phyloP scores from a whole-genome alignment of 495 filamentous ascomycete genomes.

The Neurospora sp. region DNA sequence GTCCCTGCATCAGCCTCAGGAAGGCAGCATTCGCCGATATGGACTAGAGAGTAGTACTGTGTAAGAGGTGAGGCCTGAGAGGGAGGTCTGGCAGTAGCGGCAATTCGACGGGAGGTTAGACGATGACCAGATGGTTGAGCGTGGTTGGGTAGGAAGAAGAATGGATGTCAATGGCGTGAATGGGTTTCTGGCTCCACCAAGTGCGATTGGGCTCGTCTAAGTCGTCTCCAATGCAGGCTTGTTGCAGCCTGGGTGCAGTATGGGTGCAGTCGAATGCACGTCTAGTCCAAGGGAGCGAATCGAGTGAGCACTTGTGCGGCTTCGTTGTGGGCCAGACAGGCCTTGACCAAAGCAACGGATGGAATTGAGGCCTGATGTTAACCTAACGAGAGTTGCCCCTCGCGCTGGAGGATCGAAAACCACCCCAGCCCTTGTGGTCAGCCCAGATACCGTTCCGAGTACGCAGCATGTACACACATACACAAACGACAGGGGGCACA shows the following conservation, averaged over 20 bases:
- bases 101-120: conserved; percentile 10
- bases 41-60: not conserved
- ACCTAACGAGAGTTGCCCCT: not conserved
- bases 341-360: not conserved
- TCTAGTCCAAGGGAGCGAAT: not conserved
- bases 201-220: conserved; percentile 21
- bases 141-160: conserved; percentile 20
- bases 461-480: not conserved
- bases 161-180: not conserved
- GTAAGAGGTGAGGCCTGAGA: not conserved
- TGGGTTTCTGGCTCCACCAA: conserved; percentile 6
- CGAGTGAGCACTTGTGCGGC: not conserved
- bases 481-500: not conserved
- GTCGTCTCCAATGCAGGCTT: not conserved
- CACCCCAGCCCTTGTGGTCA: not conserved
- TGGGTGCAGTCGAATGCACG: not conserved
- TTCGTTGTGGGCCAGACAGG: not conserved
- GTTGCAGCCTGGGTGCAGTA: not conserved
- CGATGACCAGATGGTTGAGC: conserved; percentile 22
- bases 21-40: conserved; percentile 2
- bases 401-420: not conserved
- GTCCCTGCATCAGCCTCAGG: conserved; percentile 30
- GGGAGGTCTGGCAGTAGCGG: conserved; percentile 1
- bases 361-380: not conserved
- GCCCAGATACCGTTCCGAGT: not conserved